Percentiles rank a stretch among this genome's conserved stretches.
phyloP scores from a whole-genome alignment of 495 filamentous ascomycete species.

The Penicillium manginii region DNA sequence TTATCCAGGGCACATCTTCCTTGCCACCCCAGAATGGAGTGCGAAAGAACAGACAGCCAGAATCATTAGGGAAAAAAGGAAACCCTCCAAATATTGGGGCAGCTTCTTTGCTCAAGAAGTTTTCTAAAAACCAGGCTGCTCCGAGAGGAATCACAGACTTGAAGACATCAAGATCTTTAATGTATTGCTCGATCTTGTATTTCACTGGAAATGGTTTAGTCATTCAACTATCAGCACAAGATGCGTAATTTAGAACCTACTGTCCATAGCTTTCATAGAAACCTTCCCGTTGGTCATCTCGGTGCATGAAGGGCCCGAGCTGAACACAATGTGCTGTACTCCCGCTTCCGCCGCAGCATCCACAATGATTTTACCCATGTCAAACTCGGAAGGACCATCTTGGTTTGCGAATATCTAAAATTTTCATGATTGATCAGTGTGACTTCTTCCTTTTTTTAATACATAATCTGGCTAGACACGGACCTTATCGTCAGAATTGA shows the following conservation, averaged over 20 bases:
- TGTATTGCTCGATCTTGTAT: constrained; percentile 30
- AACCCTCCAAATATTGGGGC: constrained; percentile 36
- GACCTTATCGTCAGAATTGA: constrained; percentile 36
- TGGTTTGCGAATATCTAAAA: constrained; percentile 18
- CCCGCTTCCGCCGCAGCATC: constrained; percentile 26
- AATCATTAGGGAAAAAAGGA: constrained; percentile 22
- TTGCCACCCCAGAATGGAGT: constrained; percentile 32
- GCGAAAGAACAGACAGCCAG: constrained; percentile 25
- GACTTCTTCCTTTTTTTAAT: too few relatives aligned
- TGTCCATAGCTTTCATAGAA: constrained; percentile 27
- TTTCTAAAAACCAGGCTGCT: constrained; percentile 35
- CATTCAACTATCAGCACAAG: background rate
- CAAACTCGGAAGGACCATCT: constrained; percentile 27
- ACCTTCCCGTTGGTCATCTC: constrained; percentile 29
- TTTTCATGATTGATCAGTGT: background rate
- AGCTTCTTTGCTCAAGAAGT: constrained; percentile 25
- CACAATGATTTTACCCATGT: constrained; percentile 34
- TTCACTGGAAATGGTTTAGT: constrained; percentile 21
- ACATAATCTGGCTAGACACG: background rate
- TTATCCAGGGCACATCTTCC: constrained; percentile 32
- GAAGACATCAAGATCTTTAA: constrained; percentile 20
- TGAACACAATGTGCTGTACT: constrained; percentile 33
- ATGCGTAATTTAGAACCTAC: constrained; percentile 11
- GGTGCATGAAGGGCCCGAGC: constrained; percentile 16
- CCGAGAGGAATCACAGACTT: constrained; percentile 22